These are phyloP conservation scores for Pichia exigua DNA, from an alignment of 805 yeast species.

Conservation along the genomic window DNA sequence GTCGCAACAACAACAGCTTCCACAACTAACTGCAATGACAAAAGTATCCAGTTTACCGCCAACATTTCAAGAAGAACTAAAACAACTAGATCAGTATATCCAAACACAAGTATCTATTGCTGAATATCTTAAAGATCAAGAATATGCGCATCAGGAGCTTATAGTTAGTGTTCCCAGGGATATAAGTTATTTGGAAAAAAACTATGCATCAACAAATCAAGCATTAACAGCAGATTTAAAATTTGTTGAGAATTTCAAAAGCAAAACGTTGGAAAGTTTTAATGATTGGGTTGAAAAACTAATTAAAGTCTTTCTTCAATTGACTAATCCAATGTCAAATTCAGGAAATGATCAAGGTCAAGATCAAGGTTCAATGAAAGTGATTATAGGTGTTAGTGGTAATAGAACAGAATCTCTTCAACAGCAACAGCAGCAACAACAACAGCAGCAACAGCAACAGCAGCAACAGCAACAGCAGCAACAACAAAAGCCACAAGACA, in stretches of 20 bases:
- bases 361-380: constrained; percentile 16
- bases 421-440: constrained; percentile 17
- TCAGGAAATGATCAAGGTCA: constrained; percentile 18
- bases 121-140: constrained; percentile 55
- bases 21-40: constrained; percentile 62
- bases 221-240: constrained; percentile 46
- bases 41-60: constrained; percentile 68
- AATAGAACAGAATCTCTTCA: constrained; percentile 16
- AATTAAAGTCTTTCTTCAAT: constrained; percentile 29
- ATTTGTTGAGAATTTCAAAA: constrained; percentile 37
- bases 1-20: constrained; percentile 17
- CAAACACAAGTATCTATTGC: constrained; percentile 68
- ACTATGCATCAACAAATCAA: constrained; percentile 56
- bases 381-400: constrained; percentile 28
- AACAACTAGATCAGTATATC: constrained; percentile 62
- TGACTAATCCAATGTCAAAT: constrained; percentile 29
- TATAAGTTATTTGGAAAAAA: constrained; percentile 52
- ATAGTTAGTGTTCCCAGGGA: constrained; percentile 70
- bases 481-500: constrained; percentile 8
- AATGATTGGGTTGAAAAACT: constrained; percentile 34
- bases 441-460: constrained; percentile 11
- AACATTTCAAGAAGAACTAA: constrained; percentile 59
- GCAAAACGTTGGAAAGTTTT: constrained; percentile 29
- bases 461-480: constrained; percentile 18
- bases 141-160: constrained; percentile 53